These are phyloP conservation scores for Penicillium sp. DNA, from an alignment of 2,329 filamentous ascomycete species.

Conservation along the genomic window DNA sequence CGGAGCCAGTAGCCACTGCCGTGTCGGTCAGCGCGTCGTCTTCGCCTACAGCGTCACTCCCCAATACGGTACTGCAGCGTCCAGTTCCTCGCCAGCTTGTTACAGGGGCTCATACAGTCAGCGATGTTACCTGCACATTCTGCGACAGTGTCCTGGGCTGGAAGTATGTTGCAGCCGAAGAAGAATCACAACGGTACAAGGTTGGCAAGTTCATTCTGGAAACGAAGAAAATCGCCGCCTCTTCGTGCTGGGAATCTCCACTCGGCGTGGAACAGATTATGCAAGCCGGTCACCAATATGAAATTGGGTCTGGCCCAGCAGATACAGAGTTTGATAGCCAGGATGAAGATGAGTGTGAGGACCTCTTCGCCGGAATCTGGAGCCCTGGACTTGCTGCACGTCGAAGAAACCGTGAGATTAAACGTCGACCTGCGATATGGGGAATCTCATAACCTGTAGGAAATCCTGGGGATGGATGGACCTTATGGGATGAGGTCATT, in stretches of 20 bases:
- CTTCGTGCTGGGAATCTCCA: slow-evolving; percentile 52
- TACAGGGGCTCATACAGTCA: slow-evolving; percentile 62
- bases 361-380: slow-evolving; percentile 63
- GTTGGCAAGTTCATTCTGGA: slow-evolving; percentile 67
- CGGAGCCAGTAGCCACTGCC: slow-evolving; percentile 35
- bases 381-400: slow-evolving; percentile 52
- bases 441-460: slow-evolving; percentile 18
- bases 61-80: slow-evolving; percentile 58
- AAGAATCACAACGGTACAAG: slow-evolving; percentile 62
- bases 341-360: slow-evolving; percentile 66
- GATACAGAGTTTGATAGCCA: slow-evolving; percentile 62
- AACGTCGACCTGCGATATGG: slow-evolving; percentile 26
- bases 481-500: neutral
- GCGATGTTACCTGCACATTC: slow-evolving; percentile 57
- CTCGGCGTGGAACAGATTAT: slow-evolving; percentile 10
- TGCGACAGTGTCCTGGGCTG: slow-evolving; percentile 60
- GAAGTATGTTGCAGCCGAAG: slow-evolving; percentile 64
- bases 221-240: slow-evolving; percentile 54
- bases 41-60: slow-evolving; percentile 44
- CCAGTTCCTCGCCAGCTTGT: slow-evolving; percentile 59
- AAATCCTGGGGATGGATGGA: neutral
- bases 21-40: slow-evolving; percentile 29
- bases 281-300: neutral
- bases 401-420: slow-evolving; percentile 42
- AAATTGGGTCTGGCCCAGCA: slow-evolving; percentile 19